A percentile compares a stretch with the other conserved stretches of the same genome.
phyloP scores from a whole-genome alignment of 2,329 filamentous ascomycete genomes.

The Tricladium varicosporioides region DNA sequence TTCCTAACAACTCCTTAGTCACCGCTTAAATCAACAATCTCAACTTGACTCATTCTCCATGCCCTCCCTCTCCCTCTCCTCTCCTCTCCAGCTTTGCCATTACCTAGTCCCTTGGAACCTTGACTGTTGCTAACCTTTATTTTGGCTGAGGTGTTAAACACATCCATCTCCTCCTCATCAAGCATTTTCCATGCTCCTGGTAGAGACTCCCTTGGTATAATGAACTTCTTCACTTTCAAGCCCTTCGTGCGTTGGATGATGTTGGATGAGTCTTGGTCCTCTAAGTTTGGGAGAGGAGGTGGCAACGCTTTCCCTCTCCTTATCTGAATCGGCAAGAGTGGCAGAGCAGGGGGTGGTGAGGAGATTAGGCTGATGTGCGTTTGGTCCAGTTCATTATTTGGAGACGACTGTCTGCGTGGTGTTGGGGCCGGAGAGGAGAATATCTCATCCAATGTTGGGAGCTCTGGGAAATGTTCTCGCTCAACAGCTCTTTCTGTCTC shows the following conservation, averaged over 20 bases:
- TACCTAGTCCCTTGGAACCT: background rate
- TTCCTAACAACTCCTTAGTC: background rate
- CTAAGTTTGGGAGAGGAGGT: background rate
- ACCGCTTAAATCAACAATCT: conserved; percentile 27
- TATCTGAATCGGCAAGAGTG: background rate
- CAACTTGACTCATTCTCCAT: conserved; percentile 28
- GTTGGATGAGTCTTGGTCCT: background rate
- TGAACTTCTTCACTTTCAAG: conserved; percentile 20
- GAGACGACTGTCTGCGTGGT: background rate
- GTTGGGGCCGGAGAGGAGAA: background rate
- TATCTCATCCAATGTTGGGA: background rate
- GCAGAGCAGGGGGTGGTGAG: background rate
- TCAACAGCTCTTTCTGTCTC: background rate
- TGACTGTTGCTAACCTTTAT: too few relatives aligned
- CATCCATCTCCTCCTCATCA: conserved; percentile 17
- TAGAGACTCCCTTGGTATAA: conserved; percentile 35
- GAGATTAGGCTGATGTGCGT: background rate
- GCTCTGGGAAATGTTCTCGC: background rate
- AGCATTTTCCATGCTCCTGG: conserved; percentile 36
- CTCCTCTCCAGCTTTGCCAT: background rate
- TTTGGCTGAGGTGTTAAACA: too few relatives aligned
- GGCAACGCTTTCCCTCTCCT: background rate
- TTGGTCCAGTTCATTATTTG: background rate
- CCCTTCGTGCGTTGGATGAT: background rate
- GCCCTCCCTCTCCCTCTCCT: conserved; percentile 1